Evolutionary conservation across 2,329 filamentous ascomycete species (phyloP).

Genomic region (Epichloe baconii): DNA sequence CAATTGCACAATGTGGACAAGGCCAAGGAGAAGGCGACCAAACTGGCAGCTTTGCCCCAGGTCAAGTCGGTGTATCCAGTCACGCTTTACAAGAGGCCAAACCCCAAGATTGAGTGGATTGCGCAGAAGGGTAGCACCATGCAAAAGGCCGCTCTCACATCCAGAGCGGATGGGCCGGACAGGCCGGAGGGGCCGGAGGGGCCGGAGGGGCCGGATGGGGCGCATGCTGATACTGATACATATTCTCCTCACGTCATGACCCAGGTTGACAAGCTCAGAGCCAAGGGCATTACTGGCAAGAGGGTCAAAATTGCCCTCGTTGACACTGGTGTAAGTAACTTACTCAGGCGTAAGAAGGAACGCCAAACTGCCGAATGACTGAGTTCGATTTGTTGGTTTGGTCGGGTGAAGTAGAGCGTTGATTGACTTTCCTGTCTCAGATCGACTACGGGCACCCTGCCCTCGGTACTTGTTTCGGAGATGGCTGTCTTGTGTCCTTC

Average conservation of each 20-base stretch:
- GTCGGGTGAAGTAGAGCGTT: not conserved
- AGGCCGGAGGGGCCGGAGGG: not conserved
- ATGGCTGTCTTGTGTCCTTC: conserved; percentile 42
- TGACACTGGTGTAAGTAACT: conserved; percentile 36
- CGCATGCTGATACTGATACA: conserved; percentile 15
- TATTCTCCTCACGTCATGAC: conserved; percentile 43
- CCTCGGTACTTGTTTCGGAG: conserved; percentile 50
- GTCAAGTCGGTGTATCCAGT: conserved; percentile 39
- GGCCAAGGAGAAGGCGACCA: conserved; percentile 27
- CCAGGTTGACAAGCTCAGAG: conserved; percentile 39
- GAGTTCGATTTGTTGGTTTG: not conserved
- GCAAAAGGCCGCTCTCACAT: conserved; percentile 8
- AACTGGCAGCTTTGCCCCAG: conserved; percentile 27
- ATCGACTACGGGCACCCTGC: conserved; percentile 51
- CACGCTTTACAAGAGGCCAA: conserved; percentile 29
- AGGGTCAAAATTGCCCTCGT: conserved; percentile 41
- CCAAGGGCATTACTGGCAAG: conserved; percentile 33
- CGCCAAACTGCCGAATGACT: not conserved
- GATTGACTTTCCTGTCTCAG: conserved; percentile 14
- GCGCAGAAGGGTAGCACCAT: conserved; percentile 17
- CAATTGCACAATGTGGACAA: conserved; percentile 34
- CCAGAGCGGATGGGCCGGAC: conserved; percentile 10
- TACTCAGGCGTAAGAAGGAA: too few relatives aligned
- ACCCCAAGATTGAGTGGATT: conserved; percentile 31
- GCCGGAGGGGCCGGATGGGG: not conserved